phyloP scores from a whole-genome alignment of 176 grass and related monocot species.

The Carex scoparia region DNA sequence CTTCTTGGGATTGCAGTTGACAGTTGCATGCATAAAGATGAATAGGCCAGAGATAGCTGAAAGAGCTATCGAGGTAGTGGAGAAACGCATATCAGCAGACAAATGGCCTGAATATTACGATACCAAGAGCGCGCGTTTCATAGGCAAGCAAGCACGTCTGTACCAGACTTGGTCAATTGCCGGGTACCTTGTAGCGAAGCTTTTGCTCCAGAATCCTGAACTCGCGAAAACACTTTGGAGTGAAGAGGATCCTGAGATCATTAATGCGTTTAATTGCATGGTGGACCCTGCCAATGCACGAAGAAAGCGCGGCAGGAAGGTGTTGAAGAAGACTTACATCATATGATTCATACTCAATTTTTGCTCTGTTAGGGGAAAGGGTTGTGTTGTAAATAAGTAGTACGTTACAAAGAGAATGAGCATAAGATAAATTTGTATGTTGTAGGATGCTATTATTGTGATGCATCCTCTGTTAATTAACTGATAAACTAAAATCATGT shows the following conservation, averaged over 20 bases:
- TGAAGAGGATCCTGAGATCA: constrained; percentile 74
- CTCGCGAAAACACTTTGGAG: constrained; percentile 79
- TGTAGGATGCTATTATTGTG: constrained; percentile 47
- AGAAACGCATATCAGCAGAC: constrained; percentile 57
- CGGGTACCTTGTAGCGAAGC: constrained; percentile 68
- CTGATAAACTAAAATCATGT: not conserved
- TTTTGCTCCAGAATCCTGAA: constrained; percentile 64
- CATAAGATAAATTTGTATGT: constrained; percentile 17
- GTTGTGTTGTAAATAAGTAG: constrained; percentile 44
- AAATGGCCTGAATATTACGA: constrained; percentile 94
- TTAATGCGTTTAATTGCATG: constrained; percentile 68
- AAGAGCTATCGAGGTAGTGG: constrained; percentile 66
- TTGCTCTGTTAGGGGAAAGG: constrained; percentile 26
- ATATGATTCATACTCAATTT: constrained; percentile 28
- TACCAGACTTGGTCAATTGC: constrained; percentile 88
- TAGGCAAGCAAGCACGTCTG: constrained; percentile 72
- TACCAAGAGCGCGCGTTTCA: constrained; percentile 65
- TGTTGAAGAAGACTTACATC: constrained; percentile 81
- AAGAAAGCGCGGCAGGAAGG: constrained; percentile 62
- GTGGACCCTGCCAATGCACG: constrained; percentile 28
- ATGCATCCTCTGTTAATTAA: constrained; percentile 33
- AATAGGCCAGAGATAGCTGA: constrained; percentile 70
- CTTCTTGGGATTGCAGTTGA: constrained; percentile 41
- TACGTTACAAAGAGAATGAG: constrained; percentile 1
- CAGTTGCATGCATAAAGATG: constrained; percentile 92